Percentiles rank a stretch among this genome's conserved stretches.
Evolutionary conservation across 768 basidiomycete species (phyloP).

Genomic region (Lanmaoa rubissima): DNA sequence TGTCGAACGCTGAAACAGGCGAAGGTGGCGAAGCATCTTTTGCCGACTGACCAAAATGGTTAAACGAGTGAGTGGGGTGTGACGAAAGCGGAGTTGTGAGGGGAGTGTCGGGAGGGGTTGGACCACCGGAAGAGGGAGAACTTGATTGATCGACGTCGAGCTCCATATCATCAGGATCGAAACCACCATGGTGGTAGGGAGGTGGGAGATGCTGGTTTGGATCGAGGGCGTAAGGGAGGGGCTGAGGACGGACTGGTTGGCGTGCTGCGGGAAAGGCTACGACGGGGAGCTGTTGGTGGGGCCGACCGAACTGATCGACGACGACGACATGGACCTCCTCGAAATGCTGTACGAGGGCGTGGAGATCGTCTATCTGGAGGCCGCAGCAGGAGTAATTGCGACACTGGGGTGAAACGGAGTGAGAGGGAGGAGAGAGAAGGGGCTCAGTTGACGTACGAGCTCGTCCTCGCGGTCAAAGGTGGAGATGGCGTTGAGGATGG

Average conservation of each 20-base stretch:
- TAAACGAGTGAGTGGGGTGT: conserved; percentile 31
- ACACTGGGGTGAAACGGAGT: conserved; percentile 44
- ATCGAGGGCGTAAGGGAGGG: conserved; percentile 30
- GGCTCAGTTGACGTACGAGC: conserved; percentile 44
- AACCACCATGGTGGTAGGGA: conserved; percentile 37
- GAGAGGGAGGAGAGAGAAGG: background rate
- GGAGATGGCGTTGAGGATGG: conserved; percentile 63
- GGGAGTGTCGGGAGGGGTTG: conserved; percentile 44
- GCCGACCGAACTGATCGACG: conserved; percentile 42
- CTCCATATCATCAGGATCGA: conserved; percentile 83
- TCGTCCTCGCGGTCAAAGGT: conserved; percentile 71
- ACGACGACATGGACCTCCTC: conserved; percentile 88
- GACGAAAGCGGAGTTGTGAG: conserved; percentile 42
- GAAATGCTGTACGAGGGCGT: conserved; percentile 88
- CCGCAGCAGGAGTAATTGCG: conserved; percentile 92
- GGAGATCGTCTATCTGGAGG: conserved; percentile 67
- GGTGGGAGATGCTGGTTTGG: conserved; percentile 26
- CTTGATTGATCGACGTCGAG: conserved; percentile 63
- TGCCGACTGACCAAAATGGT: conserved; percentile 32
- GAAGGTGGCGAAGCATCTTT: conserved; percentile 27
- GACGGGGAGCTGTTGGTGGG: conserved; percentile 31
- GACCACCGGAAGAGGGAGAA: conserved; percentile 43
- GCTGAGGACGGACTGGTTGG: conserved; percentile 33
- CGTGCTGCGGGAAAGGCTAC: conserved; percentile 35
- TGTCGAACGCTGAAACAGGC: conserved; percentile 51